These are phyloP conservation scores for Saitozyma podzolica DNA, from an alignment of 768 basidiomycete species.

Conservation along the genomic window DNA sequence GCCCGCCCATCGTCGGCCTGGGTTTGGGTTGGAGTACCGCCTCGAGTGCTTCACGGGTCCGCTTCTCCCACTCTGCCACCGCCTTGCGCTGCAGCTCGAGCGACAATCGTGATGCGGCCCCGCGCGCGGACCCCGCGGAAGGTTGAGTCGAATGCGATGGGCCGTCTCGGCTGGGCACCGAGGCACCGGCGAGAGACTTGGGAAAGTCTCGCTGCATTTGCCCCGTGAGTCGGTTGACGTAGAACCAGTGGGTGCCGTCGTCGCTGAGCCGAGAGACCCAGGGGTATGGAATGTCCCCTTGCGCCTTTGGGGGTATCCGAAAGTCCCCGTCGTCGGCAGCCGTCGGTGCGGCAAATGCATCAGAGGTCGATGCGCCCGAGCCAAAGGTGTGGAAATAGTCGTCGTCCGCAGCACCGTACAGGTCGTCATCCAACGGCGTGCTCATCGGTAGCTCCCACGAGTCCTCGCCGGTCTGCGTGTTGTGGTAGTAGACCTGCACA, in stretches of 20 bases:
- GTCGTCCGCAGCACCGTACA: slow-evolving; percentile 20
- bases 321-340: slow-evolving; percentile 20
- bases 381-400: slow-evolving; percentile 16
- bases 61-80: slow-evolving; percentile 7
- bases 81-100: slow-evolving; percentile 16
- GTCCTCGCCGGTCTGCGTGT: slow-evolving; percentile 62
- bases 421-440: slow-evolving; percentile 25
- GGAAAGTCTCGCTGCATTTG: slow-evolving; percentile 52
- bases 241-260: slow-evolving; percentile 78
- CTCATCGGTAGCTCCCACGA: slow-evolving; percentile 73
- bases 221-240: slow-evolving; percentile 70
- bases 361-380: slow-evolving; percentile 7
- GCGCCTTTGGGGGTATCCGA: slow-evolving; percentile 18
- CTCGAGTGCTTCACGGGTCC: slow-evolving; percentile 5
- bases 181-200: slow-evolving; percentile 7
- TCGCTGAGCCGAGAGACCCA: slow-evolving; percentile 79
- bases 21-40: slow-evolving; percentile 8
- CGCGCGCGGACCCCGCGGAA: background rate
- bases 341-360: slow-evolving; percentile 54
- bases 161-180: background rate
- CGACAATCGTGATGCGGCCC: background rate
- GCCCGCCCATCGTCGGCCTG: slow-evolving; percentile 22
- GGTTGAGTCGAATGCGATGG: too few relatives aligned
- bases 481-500: slow-evolving; percentile 86
- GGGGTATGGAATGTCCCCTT: slow-evolving; percentile 56